phyloP scores from a whole-genome alignment of 1,139 yeast genomes.

The Geotrichum klebahnii region DNA sequence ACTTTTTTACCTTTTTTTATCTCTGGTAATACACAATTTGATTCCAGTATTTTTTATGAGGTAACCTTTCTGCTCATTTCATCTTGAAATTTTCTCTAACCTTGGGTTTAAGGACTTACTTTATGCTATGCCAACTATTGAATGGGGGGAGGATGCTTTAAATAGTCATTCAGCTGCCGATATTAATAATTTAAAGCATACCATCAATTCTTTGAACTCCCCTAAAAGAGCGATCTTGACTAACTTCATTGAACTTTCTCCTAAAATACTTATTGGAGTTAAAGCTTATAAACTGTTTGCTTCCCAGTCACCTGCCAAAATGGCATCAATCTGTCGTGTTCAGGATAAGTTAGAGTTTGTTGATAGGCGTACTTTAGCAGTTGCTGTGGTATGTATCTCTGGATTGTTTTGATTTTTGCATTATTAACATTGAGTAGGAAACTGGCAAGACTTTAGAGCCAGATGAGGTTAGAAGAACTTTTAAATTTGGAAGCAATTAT shows the following conservation, averaged over 20 bases:
- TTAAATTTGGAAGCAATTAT: slow-evolving; percentile 46
- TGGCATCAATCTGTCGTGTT: slow-evolving; percentile 42
- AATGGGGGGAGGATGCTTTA: slow-evolving; percentile 7
- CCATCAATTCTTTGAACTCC: slow-evolving; percentile 35
- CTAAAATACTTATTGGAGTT: slow-evolving; percentile 57
- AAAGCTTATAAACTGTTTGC: slow-evolving; percentile 66
- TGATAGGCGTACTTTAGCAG: slow-evolving; percentile 45
- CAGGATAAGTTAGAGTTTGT: slow-evolving; percentile 41
- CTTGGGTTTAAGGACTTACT: slow-evolving; percentile 9
- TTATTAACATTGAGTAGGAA: slow-evolving; percentile 13
- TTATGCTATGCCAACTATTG: slow-evolving; percentile 11
- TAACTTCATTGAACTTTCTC: slow-evolving; percentile 52
- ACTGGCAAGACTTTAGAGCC: slow-evolving; percentile 47
- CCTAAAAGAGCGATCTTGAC: slow-evolving; percentile 60
- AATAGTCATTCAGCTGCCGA: slow-evolving; percentile 10
- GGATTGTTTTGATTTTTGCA: not conserved
- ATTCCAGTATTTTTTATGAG: slow-evolving; percentile 15
- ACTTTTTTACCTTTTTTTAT: slow-evolving; percentile 14
- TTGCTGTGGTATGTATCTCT: slow-evolving; percentile 23
- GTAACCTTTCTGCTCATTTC: slow-evolving; percentile 6
- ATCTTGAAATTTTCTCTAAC: not conserved
- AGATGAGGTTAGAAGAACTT: slow-evolving; percentile 41
- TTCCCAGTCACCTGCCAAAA: slow-evolving; percentile 49
- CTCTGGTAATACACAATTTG: slow-evolving; percentile 13
- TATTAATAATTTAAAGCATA: slow-evolving; percentile 2